A percentile compares a stretch with the other conserved stretches of the same genome.
These are phyloP conservation scores for Mimosa pudica DNA, from an alignment of 306 rosid genomes.

Conservation along the genomic window DNA sequence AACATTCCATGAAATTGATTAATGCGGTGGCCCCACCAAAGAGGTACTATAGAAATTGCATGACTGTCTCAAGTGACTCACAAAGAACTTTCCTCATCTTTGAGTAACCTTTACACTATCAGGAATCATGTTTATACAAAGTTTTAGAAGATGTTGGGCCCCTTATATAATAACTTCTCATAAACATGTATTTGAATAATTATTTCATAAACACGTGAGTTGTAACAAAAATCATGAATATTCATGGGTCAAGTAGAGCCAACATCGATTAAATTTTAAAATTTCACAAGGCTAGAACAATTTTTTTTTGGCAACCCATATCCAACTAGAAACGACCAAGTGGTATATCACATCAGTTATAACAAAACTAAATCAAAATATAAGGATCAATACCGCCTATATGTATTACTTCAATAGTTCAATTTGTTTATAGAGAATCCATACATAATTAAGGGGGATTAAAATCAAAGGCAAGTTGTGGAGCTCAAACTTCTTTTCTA, in stretches of 20 bases:
- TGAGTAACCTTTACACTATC: slow-evolving; percentile 4
- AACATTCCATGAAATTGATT: neutral
- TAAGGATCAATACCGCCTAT: neutral
- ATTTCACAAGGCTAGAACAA: neutral
- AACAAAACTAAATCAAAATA: neutral
- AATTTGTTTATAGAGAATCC: neutral
- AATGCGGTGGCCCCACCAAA: neutral
- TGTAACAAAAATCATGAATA: too few relatives aligned
- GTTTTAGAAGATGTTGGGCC: neutral
- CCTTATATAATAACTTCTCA: too few relatives aligned
- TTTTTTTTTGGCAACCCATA: neutral
- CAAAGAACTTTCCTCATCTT: neutral
- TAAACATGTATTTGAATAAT: too few relatives aligned
- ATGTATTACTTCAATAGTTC: neutral
- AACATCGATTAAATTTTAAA: neutral
- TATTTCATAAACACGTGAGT: too few relatives aligned
- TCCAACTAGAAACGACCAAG: too few relatives aligned
- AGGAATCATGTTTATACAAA: neutral
- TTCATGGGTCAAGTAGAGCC: neutral
- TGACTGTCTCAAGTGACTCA: neutral
- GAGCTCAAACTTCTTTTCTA: neutral
- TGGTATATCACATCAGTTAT: neutral
- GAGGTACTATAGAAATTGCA: neutral
- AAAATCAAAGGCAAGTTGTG: neutral
- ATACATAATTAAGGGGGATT: neutral